phyloP scores from a whole-genome alignment of 2,329 filamentous ascomycete species.

The Lomentospora prolificans region DNA sequence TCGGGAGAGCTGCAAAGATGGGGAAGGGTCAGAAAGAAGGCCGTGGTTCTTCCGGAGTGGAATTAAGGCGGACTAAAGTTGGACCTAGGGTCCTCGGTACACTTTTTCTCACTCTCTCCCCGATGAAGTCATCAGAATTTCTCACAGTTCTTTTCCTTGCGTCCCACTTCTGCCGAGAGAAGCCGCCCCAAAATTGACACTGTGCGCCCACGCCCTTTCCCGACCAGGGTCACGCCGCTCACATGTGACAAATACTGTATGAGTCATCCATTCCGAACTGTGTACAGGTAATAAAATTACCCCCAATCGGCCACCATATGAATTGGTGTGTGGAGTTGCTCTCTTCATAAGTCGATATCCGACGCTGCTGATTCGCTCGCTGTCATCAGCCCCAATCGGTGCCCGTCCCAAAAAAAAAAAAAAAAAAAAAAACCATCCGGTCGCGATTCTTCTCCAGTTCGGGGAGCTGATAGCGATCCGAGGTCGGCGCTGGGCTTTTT shows the following conservation, averaged over 20 bases:
- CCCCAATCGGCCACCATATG: neutral
- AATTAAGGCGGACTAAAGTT: neutral
- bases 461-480: constrained; percentile 4
- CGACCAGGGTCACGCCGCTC: neutral
- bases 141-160: neutral
- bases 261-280: constrained; percentile 10
- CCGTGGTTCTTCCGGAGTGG: neutral
- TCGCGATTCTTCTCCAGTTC: constrained; percentile 7
- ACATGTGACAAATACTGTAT: neutral
- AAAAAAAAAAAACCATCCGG: too few relatives aligned
- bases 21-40: neutral
- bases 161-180: constrained; percentile 4
- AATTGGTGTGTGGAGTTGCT: too few relatives aligned
- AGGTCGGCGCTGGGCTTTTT: too few relatives aligned
- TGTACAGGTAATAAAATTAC: neutral
- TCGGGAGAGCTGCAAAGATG: too few relatives aligned
- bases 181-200: constrained; percentile 1
- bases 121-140: constrained; percentile 7
- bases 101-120: neutral
- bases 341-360: neutral
- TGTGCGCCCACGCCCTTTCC: neutral
- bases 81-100: neutral
- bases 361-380: neutral
- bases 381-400: neutral
- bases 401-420: too few relatives aligned